These are phyloP conservation scores for Sequoiadendron giganteum DNA, from an alignment of 75 land plant genomes.

Conservation along the genomic window DNA sequence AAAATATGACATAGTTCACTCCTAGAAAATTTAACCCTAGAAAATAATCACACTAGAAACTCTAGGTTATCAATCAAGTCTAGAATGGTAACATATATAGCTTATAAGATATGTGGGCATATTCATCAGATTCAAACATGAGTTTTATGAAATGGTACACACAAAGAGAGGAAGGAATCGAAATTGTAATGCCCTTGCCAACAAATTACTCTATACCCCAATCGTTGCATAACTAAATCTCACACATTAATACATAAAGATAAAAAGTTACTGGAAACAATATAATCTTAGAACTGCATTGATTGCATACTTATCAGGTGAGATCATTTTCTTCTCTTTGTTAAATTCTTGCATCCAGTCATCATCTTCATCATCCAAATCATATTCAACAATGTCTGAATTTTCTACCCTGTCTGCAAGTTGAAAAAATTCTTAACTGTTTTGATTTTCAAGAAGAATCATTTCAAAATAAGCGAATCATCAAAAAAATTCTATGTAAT, in stretches of 20 bases:
- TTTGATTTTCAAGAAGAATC: neutral
- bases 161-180: neutral
- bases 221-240: neutral
- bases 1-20: neutral
- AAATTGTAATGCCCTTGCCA: neutral
- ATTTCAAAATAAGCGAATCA: neutral
- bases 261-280: neutral
- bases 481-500: neutral
- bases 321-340: slow-evolving; percentile 61
- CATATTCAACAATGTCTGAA: slow-evolving; percentile 91
- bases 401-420: slow-evolving; percentile 77
- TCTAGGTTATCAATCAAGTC: neutral
- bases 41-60: neutral
- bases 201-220: neutral
- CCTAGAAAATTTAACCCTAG: neutral
- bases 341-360: slow-evolving; percentile 88
- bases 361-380: slow-evolving; percentile 93
- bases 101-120: neutral
- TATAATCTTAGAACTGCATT: neutral
- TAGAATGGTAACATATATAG: neutral
- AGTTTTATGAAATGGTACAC: neutral
- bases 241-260: neutral
- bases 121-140: neutral
- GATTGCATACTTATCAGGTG: slow-evolving; percentile 65
- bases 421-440: neutral